These are phyloP conservation scores for Solanum piurae DNA, from an alignment of 257 asterid genomes.

Conservation along the genomic window DNA sequence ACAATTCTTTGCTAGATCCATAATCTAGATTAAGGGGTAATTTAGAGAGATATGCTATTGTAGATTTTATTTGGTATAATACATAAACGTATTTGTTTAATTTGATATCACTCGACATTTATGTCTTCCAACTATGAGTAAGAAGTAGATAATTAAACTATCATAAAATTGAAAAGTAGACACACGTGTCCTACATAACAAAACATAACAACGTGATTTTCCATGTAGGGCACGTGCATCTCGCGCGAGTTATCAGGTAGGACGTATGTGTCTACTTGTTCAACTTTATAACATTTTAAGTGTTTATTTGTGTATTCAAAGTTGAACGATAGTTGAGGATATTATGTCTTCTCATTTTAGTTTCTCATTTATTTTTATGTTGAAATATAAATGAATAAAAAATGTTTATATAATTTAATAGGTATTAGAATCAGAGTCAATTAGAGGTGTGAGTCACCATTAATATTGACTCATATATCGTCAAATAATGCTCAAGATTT, in stretches of 20 bases:
- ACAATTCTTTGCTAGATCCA: not conserved
- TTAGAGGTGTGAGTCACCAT: not conserved
- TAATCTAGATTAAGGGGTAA: not conserved
- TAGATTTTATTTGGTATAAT: not conserved
- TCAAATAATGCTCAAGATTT: not conserved
- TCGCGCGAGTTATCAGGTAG: not conserved
- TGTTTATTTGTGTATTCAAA: not conserved
- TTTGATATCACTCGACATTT: fast-evolving
- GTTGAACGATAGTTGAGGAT: fast-evolving
- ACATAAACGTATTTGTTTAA: not conserved
- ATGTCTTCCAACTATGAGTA: not conserved
- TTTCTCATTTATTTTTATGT: not conserved
- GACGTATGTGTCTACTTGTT: not conserved
- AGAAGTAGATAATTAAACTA: not conserved
- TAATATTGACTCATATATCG: not conserved
- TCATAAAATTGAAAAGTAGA: not conserved
- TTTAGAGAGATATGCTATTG: not conserved
- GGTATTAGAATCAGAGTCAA: not conserved
- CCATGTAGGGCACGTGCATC: not conserved
- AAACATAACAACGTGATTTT: not conserved
- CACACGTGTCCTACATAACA: no score
- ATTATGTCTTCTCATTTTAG: not conserved
- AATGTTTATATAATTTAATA: not conserved
- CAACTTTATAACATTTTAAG: not conserved
- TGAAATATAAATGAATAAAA: not conserved